Base-by-base conservation (phyloP, 352 stramenopile genomes). In the Globisporangium cystogenes region DNA sequence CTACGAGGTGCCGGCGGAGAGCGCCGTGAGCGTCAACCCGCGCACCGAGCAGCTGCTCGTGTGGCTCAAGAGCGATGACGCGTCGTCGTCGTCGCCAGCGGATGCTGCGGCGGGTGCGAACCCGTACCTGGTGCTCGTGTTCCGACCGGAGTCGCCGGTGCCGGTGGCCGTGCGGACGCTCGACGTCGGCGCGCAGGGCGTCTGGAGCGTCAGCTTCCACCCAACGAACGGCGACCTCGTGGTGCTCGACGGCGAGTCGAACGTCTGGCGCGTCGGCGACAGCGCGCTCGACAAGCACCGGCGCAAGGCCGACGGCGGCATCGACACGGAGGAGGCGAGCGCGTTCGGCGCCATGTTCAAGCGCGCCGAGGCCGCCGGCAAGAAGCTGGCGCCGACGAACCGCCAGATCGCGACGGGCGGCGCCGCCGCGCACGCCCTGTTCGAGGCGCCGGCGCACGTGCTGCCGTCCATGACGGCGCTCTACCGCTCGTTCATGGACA, bases 401-500 rank as follows among this genome's bases (percentile, higher is more conserved):
- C 47, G 43, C 37, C 44, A 72, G 39, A 58, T 42, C 23, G 51
- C 60, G 8, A 31, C 51, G 20, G 55, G 58, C 29, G 29, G 16
- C n/a, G n/a, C n/a, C 21, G 50, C 26, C 41, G 33, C 47, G 37
- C 72, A 50, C 43, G 72, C 62, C 26, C 64, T 95, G 53, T 93
- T 95, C 60, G 77, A 91, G 27, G 84, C 82, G 7, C 82, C 84
- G 11, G 76, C 76, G 15, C 84, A 95, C 64, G 84, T 93, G 40
- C 55, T 94, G 53, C 84, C 84, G 44, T 88, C 82, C 15, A 90
- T 94, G 72, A 86, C 81, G 41, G 72, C 78, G 29, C 62, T 95
- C 37, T 95, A 93, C 64, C 66, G 78, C 4, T 87, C 79, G 42
- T 95, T 92, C 56, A 89, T 95, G 82, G 84, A 95, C 58, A 86